Percentiles rank a stretch among this genome's conserved stretches.
Conservation (phyloP, 2,329 filamentous ascomycete species). For the Calonectria hongkongensis region DNA sequence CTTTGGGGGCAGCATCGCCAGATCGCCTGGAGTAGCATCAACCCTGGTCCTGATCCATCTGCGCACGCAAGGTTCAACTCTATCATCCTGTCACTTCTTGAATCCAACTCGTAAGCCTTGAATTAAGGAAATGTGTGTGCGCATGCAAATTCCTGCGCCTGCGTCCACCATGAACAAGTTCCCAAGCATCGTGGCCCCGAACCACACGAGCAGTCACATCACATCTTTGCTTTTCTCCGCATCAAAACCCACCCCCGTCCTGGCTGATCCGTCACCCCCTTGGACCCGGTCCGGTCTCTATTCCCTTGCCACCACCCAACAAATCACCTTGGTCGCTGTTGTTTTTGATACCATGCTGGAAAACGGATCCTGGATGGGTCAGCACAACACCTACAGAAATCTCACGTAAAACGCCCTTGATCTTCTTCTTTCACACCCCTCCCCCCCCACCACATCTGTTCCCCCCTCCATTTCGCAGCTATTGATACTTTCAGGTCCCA, state of each 20-base stretch:
- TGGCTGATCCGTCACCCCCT: constrained; percentile 4
- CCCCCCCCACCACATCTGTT: background rate
- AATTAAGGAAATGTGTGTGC: constrained; percentile 20
- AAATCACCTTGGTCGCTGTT: constrained; percentile 35
- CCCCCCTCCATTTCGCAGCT: constrained; percentile 16
- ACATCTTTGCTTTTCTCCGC: constrained; percentile 52
- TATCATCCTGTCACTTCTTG: background rate
- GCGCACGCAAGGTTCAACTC: constrained; percentile 25
- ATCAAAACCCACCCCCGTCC: constrained; percentile 29
- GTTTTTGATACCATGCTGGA: constrained; percentile 35
- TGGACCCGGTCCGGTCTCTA: constrained; percentile 35
- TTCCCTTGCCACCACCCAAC: constrained; percentile 42
- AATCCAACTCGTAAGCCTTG: background rate
- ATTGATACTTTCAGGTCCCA: constrained; percentile 4
- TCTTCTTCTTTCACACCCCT: background rate
- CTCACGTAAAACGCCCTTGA: constrained; percentile 1
- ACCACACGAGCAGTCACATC: constrained; percentile 50
- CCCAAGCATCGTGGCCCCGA: constrained; percentile 43
- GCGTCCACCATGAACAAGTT: constrained; percentile 39
- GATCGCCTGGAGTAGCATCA: constrained; percentile 38
- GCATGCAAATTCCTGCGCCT: constrained; percentile 41
- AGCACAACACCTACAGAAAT: constrained; percentile 1
- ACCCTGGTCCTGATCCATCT: constrained; percentile 45
- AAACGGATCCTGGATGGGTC: constrained; percentile 31
- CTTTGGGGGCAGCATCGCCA: constrained; percentile 36